Evolutionary conservation across 2,329 filamentous ascomycete species (phyloP), one percentile per base, ranked within the genome.

Genomic region (Colletotrichum coccodes): DNA sequence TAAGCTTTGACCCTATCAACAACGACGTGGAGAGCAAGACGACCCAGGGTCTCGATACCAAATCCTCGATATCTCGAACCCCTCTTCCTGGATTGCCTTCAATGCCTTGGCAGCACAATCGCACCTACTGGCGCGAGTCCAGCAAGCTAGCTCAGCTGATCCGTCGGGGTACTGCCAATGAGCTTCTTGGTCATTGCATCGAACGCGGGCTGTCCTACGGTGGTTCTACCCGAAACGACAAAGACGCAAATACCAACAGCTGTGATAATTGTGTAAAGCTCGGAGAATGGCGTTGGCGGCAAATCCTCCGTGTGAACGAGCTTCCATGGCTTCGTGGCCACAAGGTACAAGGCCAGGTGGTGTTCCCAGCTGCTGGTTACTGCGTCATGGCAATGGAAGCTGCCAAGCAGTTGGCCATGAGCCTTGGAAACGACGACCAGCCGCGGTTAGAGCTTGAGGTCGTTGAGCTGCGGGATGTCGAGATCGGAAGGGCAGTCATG

Each of bases 321-420:
- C 70, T 74, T 11, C 68, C 72, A 7, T 85, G 82, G 83, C 64
- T 84, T 4, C 40, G 61, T 3, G 78, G 81, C 28, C 82, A 85
- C 52, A 64, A 71, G 18, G 56, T 75, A 40, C 76, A 81, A 26
- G 73, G 74, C 2, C 73, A 82, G 34, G 74, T 79, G 18, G 75
- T 87, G 6, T 84, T 85, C 59, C 85, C 85, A 0, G 80, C 73
- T 1, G 79, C 83, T 0, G 83, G 77, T 0, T 86, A 83, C 70
- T 57, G 84, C 1, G 74, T 77, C 28, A 82, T 85, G 76, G 81
- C 79, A 1, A 75, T 82, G 0, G 83, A 86, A 64, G 84, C 83
- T 5, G 70, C 60, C 28, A 71, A 6, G 75, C 40, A 63, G 21
- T 21, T 63, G 76, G 21, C 72, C 23, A 14, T 40, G 18, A 11